phyloP scores from a whole-genome alignment of 192 early-diverging fungal genomes.

The Rhizoclosmatium globosum region DNA sequence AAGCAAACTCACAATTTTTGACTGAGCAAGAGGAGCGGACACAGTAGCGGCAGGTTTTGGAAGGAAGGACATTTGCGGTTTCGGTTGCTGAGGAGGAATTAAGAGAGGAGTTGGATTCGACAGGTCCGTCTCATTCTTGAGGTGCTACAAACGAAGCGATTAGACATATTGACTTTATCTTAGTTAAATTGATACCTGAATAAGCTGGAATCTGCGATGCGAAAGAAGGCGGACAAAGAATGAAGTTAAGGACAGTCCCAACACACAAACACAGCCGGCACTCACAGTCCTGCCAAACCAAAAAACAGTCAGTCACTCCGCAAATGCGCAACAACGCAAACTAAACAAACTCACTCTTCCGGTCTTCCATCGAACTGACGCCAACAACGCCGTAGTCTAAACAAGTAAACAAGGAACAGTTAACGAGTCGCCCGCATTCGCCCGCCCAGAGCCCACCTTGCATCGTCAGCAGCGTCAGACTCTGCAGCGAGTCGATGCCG shows the following conservation, averaged over 20 bases:
- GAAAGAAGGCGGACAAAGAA: slow-evolving; percentile 5
- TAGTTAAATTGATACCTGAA: slow-evolving; percentile 44
- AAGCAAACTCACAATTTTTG: too few relatives aligned
- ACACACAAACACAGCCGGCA: background rate
- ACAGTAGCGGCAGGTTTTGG: slow-evolving; percentile 21
- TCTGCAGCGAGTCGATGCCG: slow-evolving; percentile 64
- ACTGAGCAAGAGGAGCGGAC: background rate
- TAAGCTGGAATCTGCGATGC: slow-evolving; percentile 60
- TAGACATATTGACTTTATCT: background rate
- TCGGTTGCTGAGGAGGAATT: slow-evolving; percentile 34
- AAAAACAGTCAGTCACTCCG: slow-evolving; percentile 5
- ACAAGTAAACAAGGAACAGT: background rate
- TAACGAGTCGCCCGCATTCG: background rate
- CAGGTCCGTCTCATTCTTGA: slow-evolving; percentile 40
- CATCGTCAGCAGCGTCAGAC: slow-evolving; percentile 79
- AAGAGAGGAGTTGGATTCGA: slow-evolving; percentile 27
- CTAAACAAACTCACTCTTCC: slow-evolving; percentile 47
- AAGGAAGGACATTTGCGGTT: slow-evolving; percentile 36
- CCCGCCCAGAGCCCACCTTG: slow-evolving; percentile 62
- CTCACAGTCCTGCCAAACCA: slow-evolving; percentile 53
- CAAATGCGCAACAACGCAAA: background rate
- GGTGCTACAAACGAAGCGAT: slow-evolving; percentile 7
- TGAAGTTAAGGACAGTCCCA: slow-evolving; percentile 3
- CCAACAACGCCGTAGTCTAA: slow-evolving; percentile 60
- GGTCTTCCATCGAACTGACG: slow-evolving; percentile 62